A percentile compares a stretch with the other conserved stretches of the same genome.
Evolutionary conservation across 2,329 filamentous ascomycete species (phyloP).

Genomic region (Dryadomyces quercivorus): DNA sequence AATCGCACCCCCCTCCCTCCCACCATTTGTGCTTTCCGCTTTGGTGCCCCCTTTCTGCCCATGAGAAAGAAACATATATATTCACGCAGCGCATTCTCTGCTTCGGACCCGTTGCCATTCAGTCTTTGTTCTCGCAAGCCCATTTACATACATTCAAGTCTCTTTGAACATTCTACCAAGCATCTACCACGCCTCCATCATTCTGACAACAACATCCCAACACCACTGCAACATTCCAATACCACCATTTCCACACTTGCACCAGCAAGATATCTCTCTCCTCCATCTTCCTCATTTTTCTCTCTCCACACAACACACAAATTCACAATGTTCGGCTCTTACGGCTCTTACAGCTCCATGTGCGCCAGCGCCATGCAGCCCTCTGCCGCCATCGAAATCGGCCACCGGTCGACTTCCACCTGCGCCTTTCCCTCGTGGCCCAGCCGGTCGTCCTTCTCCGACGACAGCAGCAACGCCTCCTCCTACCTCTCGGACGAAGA

Average conservation of each 20-base stretch:
- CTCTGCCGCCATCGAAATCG: constrained; percentile 33
- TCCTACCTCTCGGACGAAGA: constrained; percentile 54
- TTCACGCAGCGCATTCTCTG: background rate
- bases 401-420: constrained; percentile 21
- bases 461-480: constrained; percentile 32
- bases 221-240: background rate
- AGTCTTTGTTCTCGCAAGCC: background rate
- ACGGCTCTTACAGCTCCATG: constrained; percentile 37
- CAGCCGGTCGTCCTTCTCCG: constrained; percentile 37
- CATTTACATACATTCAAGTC: background rate
- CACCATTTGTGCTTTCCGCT: background rate
- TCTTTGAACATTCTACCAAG: background rate
- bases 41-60: background rate
- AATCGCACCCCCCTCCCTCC: constrained; percentile 7
- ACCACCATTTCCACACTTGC: background rate
- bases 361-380: constrained; percentile 19
- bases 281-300: background rate
- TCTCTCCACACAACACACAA: constrained; percentile 9
- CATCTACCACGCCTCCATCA: background rate
- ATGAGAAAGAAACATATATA: constrained; percentile 4
- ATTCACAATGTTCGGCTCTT: constrained; percentile 35
- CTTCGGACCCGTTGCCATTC: background rate
- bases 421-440: constrained; percentile 51
- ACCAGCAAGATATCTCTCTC: background rate
- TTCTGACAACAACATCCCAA: background rate